phyloP scores from a whole-genome alignment of 345 rosid genomes.

The Eucalyptus coolabah region DNA sequence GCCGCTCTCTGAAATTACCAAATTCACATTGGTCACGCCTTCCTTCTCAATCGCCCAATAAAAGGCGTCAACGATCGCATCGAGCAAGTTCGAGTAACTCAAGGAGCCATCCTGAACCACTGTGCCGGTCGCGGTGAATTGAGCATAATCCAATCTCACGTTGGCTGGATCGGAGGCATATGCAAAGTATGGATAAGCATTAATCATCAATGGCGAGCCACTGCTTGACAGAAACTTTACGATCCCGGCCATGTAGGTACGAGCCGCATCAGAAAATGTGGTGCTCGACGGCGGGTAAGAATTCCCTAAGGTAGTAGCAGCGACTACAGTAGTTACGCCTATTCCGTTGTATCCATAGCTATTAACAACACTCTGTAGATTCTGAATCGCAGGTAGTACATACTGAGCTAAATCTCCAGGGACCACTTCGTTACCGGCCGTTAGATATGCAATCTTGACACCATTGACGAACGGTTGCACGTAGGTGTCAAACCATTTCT shows the following conservation, averaged over 20 bases:
- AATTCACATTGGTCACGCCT: not conserved
- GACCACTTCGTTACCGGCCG: not conserved
- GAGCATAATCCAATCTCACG: not conserved
- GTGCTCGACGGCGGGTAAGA: not conserved
- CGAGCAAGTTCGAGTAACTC: not conserved
- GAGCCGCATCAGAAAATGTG: not conserved
- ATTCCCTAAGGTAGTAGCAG: not conserved
- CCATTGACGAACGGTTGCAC: not conserved
- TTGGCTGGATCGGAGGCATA: not conserved
- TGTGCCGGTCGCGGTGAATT: not conserved
- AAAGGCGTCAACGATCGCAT: not conserved
- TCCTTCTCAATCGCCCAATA: slow-evolving; percentile 1
- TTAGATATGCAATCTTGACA: not conserved
- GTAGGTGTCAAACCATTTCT: not conserved
- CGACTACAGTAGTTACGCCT: not conserved
- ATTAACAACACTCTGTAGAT: not conserved
- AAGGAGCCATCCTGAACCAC: not conserved
- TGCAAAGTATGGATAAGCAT: slow-evolving; percentile 1
- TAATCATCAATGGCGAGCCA: not conserved
- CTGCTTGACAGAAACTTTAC: not conserved
- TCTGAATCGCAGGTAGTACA: not conserved
- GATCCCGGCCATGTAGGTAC: not conserved
- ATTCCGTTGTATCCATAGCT: not conserved
- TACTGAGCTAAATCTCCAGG: not conserved
- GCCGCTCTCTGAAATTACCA: slow-evolving; percentile 3